phyloP scores from a whole-genome alignment of 768 basidiomycete species.

The Chalciporus sphaerocephalus region DNA sequence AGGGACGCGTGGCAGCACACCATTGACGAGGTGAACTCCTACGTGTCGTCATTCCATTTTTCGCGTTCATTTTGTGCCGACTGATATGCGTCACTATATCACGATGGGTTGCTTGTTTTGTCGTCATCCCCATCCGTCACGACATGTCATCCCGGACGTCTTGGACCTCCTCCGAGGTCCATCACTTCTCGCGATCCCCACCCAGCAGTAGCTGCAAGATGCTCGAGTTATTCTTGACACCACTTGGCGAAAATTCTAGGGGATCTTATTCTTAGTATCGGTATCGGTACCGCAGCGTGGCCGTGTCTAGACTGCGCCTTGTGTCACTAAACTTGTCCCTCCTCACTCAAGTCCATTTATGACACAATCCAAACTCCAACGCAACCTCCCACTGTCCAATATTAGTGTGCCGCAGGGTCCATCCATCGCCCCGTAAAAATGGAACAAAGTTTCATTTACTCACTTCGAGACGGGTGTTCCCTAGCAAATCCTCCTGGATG shows the following conservation, averaged over 20 bases:
- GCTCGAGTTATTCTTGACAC: neutral
- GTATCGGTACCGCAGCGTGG: constrained; percentile 15
- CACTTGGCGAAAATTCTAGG: neutral
- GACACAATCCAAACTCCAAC: too few relatives aligned
- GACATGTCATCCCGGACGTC: too few relatives aligned
- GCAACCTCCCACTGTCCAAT: too few relatives aligned
- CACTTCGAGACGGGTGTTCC: constrained; percentile 1
- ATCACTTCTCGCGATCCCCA: neutral
- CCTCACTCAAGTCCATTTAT: too few relatives aligned
- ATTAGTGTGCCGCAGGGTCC: too few relatives aligned
- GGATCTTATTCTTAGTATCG: constrained; percentile 12
- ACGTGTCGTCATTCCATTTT: neutral
- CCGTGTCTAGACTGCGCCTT: constrained; percentile 1
- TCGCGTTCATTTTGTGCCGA: neutral
- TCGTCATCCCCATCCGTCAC: too few relatives aligned
- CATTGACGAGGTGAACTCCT: neutral
- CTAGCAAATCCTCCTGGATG: too few relatives aligned
- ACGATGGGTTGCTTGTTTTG: neutral
- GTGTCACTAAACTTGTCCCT: too few relatives aligned
- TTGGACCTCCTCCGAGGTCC: too few relatives aligned
- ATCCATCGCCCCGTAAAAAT: constrained; percentile 8
- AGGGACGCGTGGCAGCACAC: neutral
- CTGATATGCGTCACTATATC: neutral
- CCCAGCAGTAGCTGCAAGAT: too few relatives aligned
- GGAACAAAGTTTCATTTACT: constrained; percentile 22